Base-by-base conservation (phyloP, 495 filamentous ascomycete species). In the Daldinia bambusicola region DNA sequence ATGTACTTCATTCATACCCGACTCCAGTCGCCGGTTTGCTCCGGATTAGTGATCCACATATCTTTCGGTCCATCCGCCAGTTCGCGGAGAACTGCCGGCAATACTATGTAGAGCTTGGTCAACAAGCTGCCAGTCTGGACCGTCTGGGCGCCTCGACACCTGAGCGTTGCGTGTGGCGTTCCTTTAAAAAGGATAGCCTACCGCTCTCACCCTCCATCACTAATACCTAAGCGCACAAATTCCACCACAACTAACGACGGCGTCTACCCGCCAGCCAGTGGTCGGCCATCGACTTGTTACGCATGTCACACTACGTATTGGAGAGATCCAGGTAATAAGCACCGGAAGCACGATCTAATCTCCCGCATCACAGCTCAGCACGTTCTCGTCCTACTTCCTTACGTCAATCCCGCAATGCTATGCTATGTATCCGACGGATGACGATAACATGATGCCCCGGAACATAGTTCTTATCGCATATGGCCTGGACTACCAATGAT, bases 251-350 rank as follows among this genome's bases (percentile, higher is more conserved):
- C 52, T 58, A 67, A 38, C 53, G 22, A 22, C 43, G 61, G 55
- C 38, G 38, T 43, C 61, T 61, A 45, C 61, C 55, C 41, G 30
- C 55, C 48, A 48, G 4, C 59, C 20, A 63, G 62, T 67, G 69
- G 63, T 37, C 37, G 50, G 60, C 34, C 12, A 34, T 63, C 43
- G 16, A n/a, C 51, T 26, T 55, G 32, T 61, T 61, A 22, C 55
- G 61, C 48, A 65, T 65, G 70, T 72, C 55, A 61, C 70, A 72
- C 64, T 52, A 43, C 70, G 61, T 68, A 16, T 63, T 65, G 50
- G 64, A 68, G 70, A 64, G 34, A 63, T 34, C 32, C 26, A 67
- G 52, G 64, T 31, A 59, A 55, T 48, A 52, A 67, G 32, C 63
- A 53, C 37, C 70, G 70, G 65, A 72, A 72, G 60, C 70, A 57